Conservation (phyloP, 768 basidiomycete species). For the Kwoniella europaea region DNA sequence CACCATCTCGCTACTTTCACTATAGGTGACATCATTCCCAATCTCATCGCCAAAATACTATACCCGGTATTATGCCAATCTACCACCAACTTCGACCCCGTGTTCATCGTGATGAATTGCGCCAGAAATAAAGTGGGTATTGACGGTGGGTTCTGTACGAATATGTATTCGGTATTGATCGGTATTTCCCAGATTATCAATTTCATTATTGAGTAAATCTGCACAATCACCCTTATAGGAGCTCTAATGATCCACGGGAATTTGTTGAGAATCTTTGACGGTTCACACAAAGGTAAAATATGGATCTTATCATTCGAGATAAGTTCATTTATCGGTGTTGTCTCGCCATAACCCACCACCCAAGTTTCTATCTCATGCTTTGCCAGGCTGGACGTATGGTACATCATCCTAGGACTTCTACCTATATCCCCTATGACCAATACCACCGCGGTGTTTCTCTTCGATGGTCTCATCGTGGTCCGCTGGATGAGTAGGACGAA, state of each 20-base stretch:
- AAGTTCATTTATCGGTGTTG: constrained; percentile 75
- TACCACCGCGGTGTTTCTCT: constrained; percentile 71
- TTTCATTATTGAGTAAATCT: constrained; percentile 68
- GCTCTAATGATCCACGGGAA: constrained; percentile 66
- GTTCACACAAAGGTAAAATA: constrained; percentile 71
- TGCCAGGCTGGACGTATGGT: constrained; percentile 92
- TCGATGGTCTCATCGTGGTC: constrained; percentile 13
- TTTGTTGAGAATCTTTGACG: constrained; percentile 64
- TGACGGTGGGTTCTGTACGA: constrained; percentile 98
- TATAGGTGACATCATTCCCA: constrained; percentile 71
- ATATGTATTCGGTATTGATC: constrained; percentile 69
- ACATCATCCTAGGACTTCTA: constrained; percentile 97
- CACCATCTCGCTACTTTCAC: constrained; percentile 79
- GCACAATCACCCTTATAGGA: constrained; percentile 78
- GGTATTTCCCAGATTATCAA: constrained; percentile 69
- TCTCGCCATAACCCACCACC: constrained; percentile 83
- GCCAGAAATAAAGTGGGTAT: constrained; percentile 90
- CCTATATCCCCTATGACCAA: constrained; percentile 95
- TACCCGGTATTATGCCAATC: constrained; percentile 99
- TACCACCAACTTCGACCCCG: constrained; percentile 85
- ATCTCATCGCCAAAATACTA: constrained; percentile 81
- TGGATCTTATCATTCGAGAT: constrained; percentile 69
- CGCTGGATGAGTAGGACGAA: constrained; percentile 16
- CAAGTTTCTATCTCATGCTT: constrained; percentile 75
- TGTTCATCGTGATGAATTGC: constrained; percentile 70